Base-by-base conservation (phyloP, 305 asterid genomes). In the Plantago lanceolata region DNA sequence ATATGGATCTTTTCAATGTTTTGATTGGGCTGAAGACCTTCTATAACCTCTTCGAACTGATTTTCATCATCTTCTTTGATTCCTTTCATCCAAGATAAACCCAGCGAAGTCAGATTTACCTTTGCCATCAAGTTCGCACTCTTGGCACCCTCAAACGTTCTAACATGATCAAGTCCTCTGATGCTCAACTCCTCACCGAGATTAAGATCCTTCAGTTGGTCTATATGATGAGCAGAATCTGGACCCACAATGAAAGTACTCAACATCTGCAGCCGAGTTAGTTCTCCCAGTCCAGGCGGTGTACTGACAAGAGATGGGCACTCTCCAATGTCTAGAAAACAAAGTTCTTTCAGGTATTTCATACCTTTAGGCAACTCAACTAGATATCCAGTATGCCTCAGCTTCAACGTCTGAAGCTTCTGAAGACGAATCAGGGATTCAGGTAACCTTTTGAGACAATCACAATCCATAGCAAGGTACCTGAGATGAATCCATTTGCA, bases 361-460 rank as follows among this genome's bases (percentile, higher is more conserved):
- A 74, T 49, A 50, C 69, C 59, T 66, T 70, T 61, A 57, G 79
- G 79, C 52, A 75, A 57, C 76, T 63, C 68, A 51, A 58, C 48
- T 57, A 67, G 68, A 1, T 0, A 0, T 0, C 2, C 0, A 9
- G 71, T 19, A 9, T 18, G 0, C 2, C 0, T 19, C 37, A 70
- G 67, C 45, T 63, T 67, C 73, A 70, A 59, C 5, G 79, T 70
- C 47, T 71, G 76, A 44, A 75, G 76, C 61, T 67, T 66, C 48
- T 21, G 40, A 19, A 60, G 65, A 15, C 40, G 28, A 60, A 52
- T 45, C 21, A 60, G 7, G 13, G 53, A 43, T 60, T 60, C 53
- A 14, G 65, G 65, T 44, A 60, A 13, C 18, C 4, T 6, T 20
- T 60, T 16, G 24, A 21, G 53, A 3, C 0, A 0, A 15, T 0